Evolutionary conservation across 176 grass and related monocot genomes (phyloP), one percentile per base, ranked within the genome.

Genomic region (Secale cereale): DNA sequence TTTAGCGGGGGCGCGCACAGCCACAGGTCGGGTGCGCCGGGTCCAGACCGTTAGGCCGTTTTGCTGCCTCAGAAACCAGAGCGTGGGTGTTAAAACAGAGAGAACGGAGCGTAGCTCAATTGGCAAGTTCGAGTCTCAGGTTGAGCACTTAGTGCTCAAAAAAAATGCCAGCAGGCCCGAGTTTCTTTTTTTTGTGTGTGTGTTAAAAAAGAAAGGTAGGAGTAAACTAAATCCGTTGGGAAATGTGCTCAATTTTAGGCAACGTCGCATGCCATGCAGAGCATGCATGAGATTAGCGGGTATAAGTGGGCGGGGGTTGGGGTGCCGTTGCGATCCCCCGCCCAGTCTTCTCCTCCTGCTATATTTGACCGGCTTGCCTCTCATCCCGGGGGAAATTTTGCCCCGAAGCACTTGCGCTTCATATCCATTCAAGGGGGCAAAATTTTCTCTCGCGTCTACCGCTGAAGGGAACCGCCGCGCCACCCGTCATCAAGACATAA

Each of bases 381-480:
- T 80, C 87, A 46, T 61, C 87, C 74, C 40, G 40, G 62, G 81
- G 76, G 27, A 77, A 77, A 81, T 85, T 91, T 87, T 87, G 76
- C 85, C 89, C 85, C 29, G 28, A n/a, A 81, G 70, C 65, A 78
- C 83, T 14, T 63, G 45, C 76, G 5, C 64, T 59, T 17, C 72
- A 50, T 54, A 83, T 68, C 76, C 83, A 82, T 89, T 71, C 63
- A 45, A 76, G 85, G 89, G 89, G 89, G 75, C 80, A 87, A 83
- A 75, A 39, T 62, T 69, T 83, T 85, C 41, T 72, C 39, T 46
- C 23, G 59, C 40, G 25, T n/a, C 59, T 40, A 25, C 46, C 62
- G 80, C 32, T 83, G 46, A 87, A 80, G 86, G 35, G 65, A 82
- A 6, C 41, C 28, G 86, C 59, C 82, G 71, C 29, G 88, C 59